Evolutionary conservation across 2,329 filamentous ascomycete species (phyloP).

Genomic region (Tolypocladium tundrense): DNA sequence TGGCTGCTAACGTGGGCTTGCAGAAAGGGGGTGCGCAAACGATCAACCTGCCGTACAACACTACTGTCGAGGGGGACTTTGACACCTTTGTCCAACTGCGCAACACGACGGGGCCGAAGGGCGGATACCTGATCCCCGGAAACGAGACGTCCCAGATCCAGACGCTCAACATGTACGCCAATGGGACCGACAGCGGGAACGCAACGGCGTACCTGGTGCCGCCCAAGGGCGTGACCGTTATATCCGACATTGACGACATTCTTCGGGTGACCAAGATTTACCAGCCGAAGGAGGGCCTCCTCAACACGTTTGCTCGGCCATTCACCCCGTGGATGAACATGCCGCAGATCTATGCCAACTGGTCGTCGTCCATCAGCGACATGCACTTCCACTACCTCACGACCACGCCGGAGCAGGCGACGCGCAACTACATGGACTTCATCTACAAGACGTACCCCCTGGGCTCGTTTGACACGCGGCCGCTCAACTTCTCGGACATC

Average conservation of each 20-base stretch:
- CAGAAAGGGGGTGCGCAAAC: conserved; percentile 49
- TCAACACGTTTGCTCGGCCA: conserved; percentile 65
- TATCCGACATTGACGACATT: conserved; percentile 74
- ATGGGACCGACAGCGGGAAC: conserved; percentile 57
- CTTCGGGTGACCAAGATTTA: conserved; percentile 76
- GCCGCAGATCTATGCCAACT: conserved; percentile 69
- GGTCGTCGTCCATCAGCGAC: conserved; percentile 54
- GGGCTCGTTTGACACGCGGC: conserved; percentile 67
- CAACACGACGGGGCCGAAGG: conserved; percentile 40
- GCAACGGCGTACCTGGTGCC: conserved; percentile 70
- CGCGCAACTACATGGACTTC: conserved; percentile 69
- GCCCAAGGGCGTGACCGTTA: conserved; percentile 55
- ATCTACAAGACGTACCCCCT: conserved; percentile 71
- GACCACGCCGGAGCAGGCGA: conserved; percentile 69
- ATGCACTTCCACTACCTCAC: conserved; percentile 76
- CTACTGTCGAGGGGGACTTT: conserved; percentile 60
- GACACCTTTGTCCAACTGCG: conserved; percentile 58
- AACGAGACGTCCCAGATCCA: conserved; percentile 57
- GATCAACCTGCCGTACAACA: conserved; percentile 53
- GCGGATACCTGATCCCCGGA: conserved; percentile 44
- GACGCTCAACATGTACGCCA: conserved; percentile 56
- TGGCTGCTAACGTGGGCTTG: neutral
- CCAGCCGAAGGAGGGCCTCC: conserved; percentile 59
- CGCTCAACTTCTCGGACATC: conserved; percentile 70
- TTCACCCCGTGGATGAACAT: conserved; percentile 70